Evolutionary conservation across 1,139 yeast species (phyloP).

Genomic region (Suhomyces kunorum): DNA sequence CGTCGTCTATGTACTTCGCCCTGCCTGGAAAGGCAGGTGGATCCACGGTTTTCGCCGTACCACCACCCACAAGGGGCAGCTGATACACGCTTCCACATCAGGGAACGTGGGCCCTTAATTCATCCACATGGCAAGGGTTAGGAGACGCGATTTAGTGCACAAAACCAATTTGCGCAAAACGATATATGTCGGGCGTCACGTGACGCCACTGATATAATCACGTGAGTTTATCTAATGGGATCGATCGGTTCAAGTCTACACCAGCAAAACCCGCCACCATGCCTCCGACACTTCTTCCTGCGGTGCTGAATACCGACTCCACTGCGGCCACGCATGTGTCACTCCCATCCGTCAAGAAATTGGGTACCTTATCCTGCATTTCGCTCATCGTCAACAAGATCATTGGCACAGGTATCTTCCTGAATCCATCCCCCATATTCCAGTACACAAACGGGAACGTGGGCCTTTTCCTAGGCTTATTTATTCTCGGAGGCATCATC

Average conservation of each 20-base stretch:
- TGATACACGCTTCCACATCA: too few species aligned
- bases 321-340: not conserved
- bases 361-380: slow-evolving; percentile 29
- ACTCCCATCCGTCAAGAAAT: slow-evolving; percentile 14
- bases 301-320: slow-evolving; percentile 7
- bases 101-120: too few species aligned
- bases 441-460: slow-evolving; percentile 47
- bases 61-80: too few species aligned
- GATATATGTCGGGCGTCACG: too few species aligned
- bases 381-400: slow-evolving; percentile 50
- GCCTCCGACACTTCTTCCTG: slow-evolving; percentile 6
- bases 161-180: too few species aligned
- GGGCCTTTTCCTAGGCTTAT: slow-evolving; percentile 40
- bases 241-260: not conserved
- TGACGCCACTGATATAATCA: too few species aligned
- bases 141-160: too few species aligned
- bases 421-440: slow-evolving; percentile 51
- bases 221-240: slow-evolving; percentile 7
- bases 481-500: slow-evolving; percentile 47
- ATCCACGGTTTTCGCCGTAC: too few species aligned
- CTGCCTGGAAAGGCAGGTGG: too few species aligned
- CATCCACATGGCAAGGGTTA: too few species aligned
- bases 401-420: slow-evolving; percentile 55
- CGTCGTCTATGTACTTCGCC: too few species aligned
- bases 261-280: not conserved